Evolutionary conservation across 148 eudicot genomes (phyloP), one percentile per base, ranked within the genome.

Genomic region (Silene latifolia): DNA sequence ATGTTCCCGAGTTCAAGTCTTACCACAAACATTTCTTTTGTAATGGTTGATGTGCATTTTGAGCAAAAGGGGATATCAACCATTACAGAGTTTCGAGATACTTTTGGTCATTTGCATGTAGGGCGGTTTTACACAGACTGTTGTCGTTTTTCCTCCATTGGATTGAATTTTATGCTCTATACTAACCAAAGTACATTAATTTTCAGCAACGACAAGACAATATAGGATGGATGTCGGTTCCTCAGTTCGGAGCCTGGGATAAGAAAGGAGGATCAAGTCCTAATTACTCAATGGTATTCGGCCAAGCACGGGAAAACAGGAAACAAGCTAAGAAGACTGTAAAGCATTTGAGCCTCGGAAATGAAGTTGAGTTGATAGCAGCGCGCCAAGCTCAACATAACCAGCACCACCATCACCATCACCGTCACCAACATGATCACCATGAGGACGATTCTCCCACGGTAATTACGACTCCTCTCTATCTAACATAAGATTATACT

Each of bases 161-260:
- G 48, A 46, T 46, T 6, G 51, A 46, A 46, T 46, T 51, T 51
- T 13, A 51, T 13, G 56, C 5, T 13, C 17, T 51, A 7, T 13
- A 79, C 21, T 46, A 60, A 69, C 68, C 21, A 64, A 76, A 15
- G 54, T 8, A 48, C 69, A 39, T 10, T 21, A 19, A 6, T 62
- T 58, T 75, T 21, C 79, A 78, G 71, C 75, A 76, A 14, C 59
- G 59, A 63, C 73, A 76, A 46, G 35, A 71, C 8, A 14, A 59
- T n/a, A 1, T 15, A 2, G 73, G 57, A 21, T 32, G 78, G 83
- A 81, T 54, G 78, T 73, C 88, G 3, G 83, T 87, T 18, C 90
- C 90, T 57, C 77, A 83, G 71, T 87, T 87, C 48, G 90, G 90
- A 77, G 85, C 67, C 48, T 87, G 88, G 88, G 88, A 87, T 72